Percentiles rank a stretch among this genome's conserved stretches.
These are phyloP conservation scores for Pleurotus citrinopileatus DNA, from an alignment of 768 basidiomycete genomes.

Conservation along the genomic window DNA sequence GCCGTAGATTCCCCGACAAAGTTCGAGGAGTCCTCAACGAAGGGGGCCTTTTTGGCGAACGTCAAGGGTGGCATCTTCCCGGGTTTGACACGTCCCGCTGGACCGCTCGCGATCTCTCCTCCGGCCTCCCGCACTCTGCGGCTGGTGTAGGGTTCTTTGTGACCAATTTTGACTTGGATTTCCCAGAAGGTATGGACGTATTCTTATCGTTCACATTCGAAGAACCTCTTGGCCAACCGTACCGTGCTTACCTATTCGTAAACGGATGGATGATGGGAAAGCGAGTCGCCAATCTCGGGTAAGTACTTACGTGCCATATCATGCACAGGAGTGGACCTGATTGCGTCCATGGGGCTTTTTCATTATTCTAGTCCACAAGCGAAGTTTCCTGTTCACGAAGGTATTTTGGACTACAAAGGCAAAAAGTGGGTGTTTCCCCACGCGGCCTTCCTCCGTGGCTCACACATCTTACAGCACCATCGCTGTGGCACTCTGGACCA, in stretches of 20 bases:
- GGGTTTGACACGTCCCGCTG: slow-evolving; percentile 65
- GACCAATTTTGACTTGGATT: slow-evolving; percentile 62
- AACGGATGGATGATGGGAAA: slow-evolving; percentile 94
- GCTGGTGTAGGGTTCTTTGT: slow-evolving; percentile 85
- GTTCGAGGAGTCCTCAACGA: slow-evolving; percentile 68
- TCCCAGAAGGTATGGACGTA: slow-evolving; percentile 63
- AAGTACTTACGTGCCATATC: too few relatives aligned
- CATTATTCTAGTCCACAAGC: slow-evolving; percentile 76
- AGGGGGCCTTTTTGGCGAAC: slow-evolving; percentile 66
- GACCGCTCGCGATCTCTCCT: slow-evolving; percentile 49
- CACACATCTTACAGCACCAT: slow-evolving; percentile 37
- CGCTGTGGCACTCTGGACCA: slow-evolving; percentile 68
- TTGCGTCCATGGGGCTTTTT: too few relatives aligned
- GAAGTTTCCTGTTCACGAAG: slow-evolving; percentile 82
- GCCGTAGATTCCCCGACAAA: slow-evolving; percentile 77
- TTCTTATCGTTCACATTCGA: slow-evolving; percentile 73
- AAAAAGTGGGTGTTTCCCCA: slow-evolving; percentile 48
- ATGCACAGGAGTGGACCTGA: too few relatives aligned
- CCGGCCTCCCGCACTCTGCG: slow-evolving; percentile 51
- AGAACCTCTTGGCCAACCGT: slow-evolving; percentile 55
- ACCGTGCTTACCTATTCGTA: slow-evolving; percentile 71
- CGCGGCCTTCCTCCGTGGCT: background rate
- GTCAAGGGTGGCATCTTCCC: slow-evolving; percentile 73
- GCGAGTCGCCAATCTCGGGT: slow-evolving; percentile 70
- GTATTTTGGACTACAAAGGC: slow-evolving; percentile 73